A percentile compares a stretch with the other conserved stretches of the same genome.
phyloP scores from a whole-genome alignment of 805 yeast genomes.

The Cyberlindnera mycetangii region DNA sequence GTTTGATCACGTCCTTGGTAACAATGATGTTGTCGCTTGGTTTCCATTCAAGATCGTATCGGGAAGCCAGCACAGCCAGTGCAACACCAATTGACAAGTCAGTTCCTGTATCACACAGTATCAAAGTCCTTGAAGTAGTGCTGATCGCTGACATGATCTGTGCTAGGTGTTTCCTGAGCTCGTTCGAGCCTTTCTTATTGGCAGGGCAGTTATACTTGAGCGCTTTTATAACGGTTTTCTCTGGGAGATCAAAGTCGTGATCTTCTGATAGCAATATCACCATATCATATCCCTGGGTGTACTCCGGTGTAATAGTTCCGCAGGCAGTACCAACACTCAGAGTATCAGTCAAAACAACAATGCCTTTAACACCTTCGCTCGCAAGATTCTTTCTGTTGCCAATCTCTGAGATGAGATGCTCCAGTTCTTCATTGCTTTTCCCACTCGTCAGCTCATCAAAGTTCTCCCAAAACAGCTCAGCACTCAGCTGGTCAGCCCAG shows the following conservation, averaged over 20 bases:
- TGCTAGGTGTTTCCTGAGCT: constrained; percentile 47
- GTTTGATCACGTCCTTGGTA: constrained; percentile 52
- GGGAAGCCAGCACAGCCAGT: constrained; percentile 46
- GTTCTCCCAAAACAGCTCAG: constrained; percentile 56
- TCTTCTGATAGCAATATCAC: constrained; percentile 11
- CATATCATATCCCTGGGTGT: constrained; percentile 4
- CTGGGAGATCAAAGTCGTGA: neutral
- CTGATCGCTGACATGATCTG: constrained; percentile 34
- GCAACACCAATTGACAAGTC: constrained; percentile 67
- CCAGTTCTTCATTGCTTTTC: constrained; percentile 32
- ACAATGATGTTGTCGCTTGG: constrained; percentile 21
- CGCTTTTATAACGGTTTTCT: neutral
- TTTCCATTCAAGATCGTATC: constrained; percentile 43
- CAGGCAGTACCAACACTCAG: constrained; percentile 27
- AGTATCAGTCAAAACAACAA: constrained; percentile 16
- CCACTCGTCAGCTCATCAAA: constrained; percentile 28
- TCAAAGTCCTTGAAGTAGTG: constrained; percentile 22
- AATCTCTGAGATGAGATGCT: constrained; percentile 8
- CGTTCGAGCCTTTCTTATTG: constrained; percentile 66
- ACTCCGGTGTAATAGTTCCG: neutral
- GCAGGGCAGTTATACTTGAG: constrained; percentile 19
- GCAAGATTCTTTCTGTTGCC: no score
- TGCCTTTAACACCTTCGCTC: constrained; percentile 5
- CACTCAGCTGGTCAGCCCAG: constrained; percentile 63
- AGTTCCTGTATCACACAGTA: constrained; percentile 61